Percentiles rank a stretch among this genome's conserved stretches.
Conservation (phyloP, 108 stramenopile genomes). For the Cyclotella cryptica region DNA sequence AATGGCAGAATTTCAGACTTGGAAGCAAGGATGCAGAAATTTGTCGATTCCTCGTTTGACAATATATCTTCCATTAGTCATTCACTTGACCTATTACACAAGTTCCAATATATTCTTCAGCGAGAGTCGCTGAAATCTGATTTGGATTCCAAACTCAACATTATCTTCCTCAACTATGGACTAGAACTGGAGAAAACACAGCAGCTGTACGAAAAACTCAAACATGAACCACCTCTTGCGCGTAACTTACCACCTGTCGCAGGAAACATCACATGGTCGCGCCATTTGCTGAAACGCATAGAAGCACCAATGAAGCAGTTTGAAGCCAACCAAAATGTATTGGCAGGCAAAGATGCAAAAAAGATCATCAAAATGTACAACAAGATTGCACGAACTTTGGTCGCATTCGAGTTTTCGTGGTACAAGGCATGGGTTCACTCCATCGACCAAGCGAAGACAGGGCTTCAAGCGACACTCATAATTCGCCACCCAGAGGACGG, state of each 20-base stretch:
- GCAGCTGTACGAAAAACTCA: constrained; percentile 92
- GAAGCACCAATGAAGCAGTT: constrained; percentile 94
- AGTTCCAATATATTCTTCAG: constrained; percentile 89
- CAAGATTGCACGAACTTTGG: constrained; percentile 90
- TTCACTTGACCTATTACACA: constrained; percentile 80
- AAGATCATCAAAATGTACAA: constrained; percentile 94
- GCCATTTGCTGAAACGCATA: constrained; percentile 91
- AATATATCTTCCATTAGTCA: constrained; percentile 88
- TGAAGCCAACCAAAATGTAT: constrained; percentile 76
- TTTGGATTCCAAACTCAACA: constrained; percentile 88
- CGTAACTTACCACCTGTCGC: constrained; percentile 91
- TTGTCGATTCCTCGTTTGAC: constrained; percentile 92
- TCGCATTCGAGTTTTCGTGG: constrained; percentile 93
- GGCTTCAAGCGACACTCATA: constrained; percentile 93
- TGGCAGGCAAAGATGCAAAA: constrained; percentile 88
- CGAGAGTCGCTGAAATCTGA: constrained; percentile 87
- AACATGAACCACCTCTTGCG: constrained; percentile 89
- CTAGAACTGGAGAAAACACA: constrained; percentile 92
- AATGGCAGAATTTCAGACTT: constrained; percentile 82
- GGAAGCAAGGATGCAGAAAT: constrained; percentile 82
- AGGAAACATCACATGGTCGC: constrained; percentile 90
- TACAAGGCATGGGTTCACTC: constrained; percentile 92
- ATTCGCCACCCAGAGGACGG: constrained; percentile 91
- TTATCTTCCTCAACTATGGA: constrained; percentile 93
- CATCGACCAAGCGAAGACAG: constrained; percentile 91